phyloP scores from a whole-genome alignment of 371 early-diverging fungal genomes.

The Mucor circinelloides region DNA sequence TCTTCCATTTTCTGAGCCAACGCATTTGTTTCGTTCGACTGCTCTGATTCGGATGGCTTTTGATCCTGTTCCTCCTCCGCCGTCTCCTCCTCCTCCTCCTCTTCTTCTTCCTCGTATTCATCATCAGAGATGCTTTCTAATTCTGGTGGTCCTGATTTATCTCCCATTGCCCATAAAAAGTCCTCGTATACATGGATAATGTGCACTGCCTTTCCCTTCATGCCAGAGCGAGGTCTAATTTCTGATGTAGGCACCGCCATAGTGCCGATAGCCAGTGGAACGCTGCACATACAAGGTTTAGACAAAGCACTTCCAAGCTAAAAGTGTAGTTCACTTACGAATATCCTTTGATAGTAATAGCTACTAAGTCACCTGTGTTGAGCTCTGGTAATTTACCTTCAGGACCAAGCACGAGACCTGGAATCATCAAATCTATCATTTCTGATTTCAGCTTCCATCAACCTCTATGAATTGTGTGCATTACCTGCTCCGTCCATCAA shows the following conservation, averaged over 20 bases:
- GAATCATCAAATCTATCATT: conserved; percentile 63
- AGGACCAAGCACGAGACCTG: conserved; percentile 55
- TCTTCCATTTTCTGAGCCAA: not conserved
- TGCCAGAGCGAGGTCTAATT: conserved; percentile 53
- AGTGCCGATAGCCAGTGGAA: conserved; percentile 62
- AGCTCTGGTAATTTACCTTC: conserved; percentile 50
- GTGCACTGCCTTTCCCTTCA: conserved; percentile 75
- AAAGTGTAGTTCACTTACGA: conserved; percentile 25
- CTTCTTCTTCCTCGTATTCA: conserved; percentile 37
- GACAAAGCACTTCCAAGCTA: not conserved
- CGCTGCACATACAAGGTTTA: conserved; percentile 17
- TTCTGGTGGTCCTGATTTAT: conserved; percentile 57
- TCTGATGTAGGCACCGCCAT: conserved; percentile 54
- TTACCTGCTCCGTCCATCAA: conserved; percentile 67
- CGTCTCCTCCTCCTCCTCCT: conserved; percentile 5
- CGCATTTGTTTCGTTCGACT: not conserved
- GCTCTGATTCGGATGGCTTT: not conserved
- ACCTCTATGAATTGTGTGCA: not conserved
- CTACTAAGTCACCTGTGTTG: conserved; percentile 53
- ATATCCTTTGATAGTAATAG: conserved; percentile 58
- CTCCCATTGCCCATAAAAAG: conserved; percentile 71
- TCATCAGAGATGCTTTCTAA: conserved; percentile 29
- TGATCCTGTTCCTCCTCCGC: not conserved
- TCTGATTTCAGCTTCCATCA: too few species aligned
- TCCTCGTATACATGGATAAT: conserved; percentile 70